A percentile compares a stretch with the other conserved stretches of the same genome.
phyloP scores from a whole-genome alignment of 106 monocot genomes.

The Allium sativum region DNA sequence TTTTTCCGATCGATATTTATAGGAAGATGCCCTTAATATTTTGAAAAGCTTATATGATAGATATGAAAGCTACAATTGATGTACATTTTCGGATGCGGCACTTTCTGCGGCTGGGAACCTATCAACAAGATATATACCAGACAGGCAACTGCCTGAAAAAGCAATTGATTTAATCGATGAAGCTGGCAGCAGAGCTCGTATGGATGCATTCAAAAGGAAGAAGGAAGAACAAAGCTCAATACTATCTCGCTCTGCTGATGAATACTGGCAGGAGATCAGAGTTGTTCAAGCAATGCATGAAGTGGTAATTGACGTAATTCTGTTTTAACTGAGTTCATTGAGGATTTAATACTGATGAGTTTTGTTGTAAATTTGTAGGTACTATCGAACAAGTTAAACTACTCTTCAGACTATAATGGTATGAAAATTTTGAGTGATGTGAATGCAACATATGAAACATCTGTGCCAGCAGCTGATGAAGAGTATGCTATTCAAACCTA shows the following conservation, averaged over 20 bases:
- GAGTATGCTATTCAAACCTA: too few relatives aligned
- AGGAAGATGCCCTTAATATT: slow-evolving; percentile 92
- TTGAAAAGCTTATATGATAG: slow-evolving; percentile 61
- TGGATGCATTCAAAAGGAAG: slow-evolving; percentile 75
- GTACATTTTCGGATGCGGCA: slow-evolving; percentile 76
- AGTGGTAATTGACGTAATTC: slow-evolving; percentile 59
- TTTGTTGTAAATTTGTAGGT: too few relatives aligned
- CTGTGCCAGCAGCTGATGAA: too few relatives aligned
- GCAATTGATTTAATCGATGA: slow-evolving; percentile 97
- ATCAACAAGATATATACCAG: slow-evolving; percentile 90
- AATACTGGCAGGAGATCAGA: slow-evolving; percentile 68
- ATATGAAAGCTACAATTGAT: slow-evolving; percentile 79
- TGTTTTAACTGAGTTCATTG: too few relatives aligned
- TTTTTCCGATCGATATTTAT: too few relatives aligned
- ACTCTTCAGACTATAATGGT: too few relatives aligned
- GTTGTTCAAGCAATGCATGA: slow-evolving; percentile 78
- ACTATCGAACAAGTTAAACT: too few relatives aligned
- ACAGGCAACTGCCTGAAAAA: slow-evolving; percentile 92
- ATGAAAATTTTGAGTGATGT: too few relatives aligned
- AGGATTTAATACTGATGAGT: too few relatives aligned
- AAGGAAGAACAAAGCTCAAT: slow-evolving; percentile 57
- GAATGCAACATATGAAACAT: too few relatives aligned
- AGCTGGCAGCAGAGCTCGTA: slow-evolving; percentile 90
- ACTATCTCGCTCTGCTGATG: slow-evolving; percentile 61
- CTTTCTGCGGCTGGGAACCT: slow-evolving; percentile 88